Base-by-base conservation (phyloP, 371 early-diverging fungal species). In the Mortierella sp. region DNA sequence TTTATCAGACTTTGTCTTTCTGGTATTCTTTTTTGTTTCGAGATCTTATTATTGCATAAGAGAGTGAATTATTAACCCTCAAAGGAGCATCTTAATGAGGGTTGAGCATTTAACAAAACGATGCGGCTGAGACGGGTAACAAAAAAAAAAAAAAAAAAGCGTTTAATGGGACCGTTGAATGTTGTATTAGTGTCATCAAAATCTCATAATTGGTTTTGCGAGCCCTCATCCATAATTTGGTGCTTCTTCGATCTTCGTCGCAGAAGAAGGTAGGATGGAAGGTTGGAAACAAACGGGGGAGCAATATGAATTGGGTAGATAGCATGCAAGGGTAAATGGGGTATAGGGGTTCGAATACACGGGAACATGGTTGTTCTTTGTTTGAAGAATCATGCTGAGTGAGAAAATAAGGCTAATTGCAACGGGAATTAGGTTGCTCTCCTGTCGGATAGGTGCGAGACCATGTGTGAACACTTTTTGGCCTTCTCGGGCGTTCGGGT, bases 61-160 rank as follows among this genome's bases (percentile, higher is more conserved):
- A 63, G 18, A 63, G 11, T 35, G 35, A 68, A 41, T 41, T 68
- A 38, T 68, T 21, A 24, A 18, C 12, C 16, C 3, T 48, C 51
- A 63, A 63, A 7, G 24, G 43, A 24, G 24, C 7, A 21, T 24
- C 18, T 41, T 24, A 68, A 38, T 32, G 63, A 60, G 60, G 32
- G 63, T 14, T 63, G 63, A 63, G 63, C 63, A 63, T 4, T 12
- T 29, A 11, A n/a, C 16, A 63, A 35, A 32, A 27, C 41, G 68
- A 68, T 68, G 68, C 68, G 68, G 68, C 68, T 68, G 68, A 68
- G 68, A 51, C 35, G 63, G 63, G 68, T 21, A 68, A 41, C 11
- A 68, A 38, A 2, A 65, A 65, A 63, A 65, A 65, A 65, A 32
- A 60, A 60, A 32, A 32, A 35, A 35, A 35, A 35, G 35, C 68